Evolutionary conservation across 495 filamentous ascomycete species (phyloP), one percentile per base, ranked within the genome.

Genomic region (Neurospora terricola): DNA sequence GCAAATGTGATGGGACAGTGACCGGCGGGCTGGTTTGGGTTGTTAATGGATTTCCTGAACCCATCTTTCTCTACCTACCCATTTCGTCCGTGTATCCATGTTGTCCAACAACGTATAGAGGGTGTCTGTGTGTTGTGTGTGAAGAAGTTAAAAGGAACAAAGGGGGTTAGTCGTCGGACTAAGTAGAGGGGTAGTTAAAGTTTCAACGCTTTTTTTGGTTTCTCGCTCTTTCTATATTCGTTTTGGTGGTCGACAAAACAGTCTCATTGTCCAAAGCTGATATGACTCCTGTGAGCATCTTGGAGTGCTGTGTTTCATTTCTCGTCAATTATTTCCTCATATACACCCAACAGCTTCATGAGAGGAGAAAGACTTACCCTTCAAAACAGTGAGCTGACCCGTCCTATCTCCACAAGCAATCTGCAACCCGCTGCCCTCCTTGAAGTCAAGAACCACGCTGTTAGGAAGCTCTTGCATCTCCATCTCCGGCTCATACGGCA

Each of bases 391-490:
- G 37, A 86, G 81, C 80, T 94, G 93, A n/a, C 90, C 90, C 70
- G 88, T 86, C 69, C 88, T 82, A 73, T 93, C 92, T 82, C 93
- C 92, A 80, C 93, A 95, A 38, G 94, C 94, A 79, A 93, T 89
- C 80, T 97, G 94, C 48, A 97, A 84, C 30, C 89, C 90, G 72
- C 90, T 91, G n/a, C 93, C 93, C 76, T 94, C 92, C 8, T 91
- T 79, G 77, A 97, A 94, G 76, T 96, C 93, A 54, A 97, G 85
- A 48, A 95, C 81, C 18, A 97, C 91, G 78, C 92, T 94, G 78
- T 96, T 91, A 11, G 94, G 92, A 43, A 98, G 81, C 82, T 98
- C 94, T 81, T 97, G 91, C 75, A 91, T 84, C 73, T 98, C 94
- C 75, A 94, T 90, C 81, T 97, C 93, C 2, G 94, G 94, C 9